Conservation (phyloP, 2,329 filamentous ascomycete species). For the Thelonectria rubi region DNA sequence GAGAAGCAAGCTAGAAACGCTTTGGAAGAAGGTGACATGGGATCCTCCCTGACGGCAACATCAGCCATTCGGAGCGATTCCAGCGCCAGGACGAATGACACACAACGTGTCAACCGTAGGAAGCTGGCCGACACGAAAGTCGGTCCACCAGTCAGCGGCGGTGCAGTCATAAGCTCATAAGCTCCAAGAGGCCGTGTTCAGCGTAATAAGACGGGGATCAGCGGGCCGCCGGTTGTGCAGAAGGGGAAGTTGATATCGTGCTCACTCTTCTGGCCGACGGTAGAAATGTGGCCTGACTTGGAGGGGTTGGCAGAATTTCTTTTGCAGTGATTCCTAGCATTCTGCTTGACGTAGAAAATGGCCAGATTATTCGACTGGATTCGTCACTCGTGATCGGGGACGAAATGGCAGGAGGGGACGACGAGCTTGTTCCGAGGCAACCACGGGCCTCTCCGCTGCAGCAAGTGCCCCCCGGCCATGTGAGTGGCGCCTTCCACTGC, state of each 20-base stretch:
- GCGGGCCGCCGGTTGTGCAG: constrained; percentile 8
- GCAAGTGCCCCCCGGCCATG: too few species aligned
- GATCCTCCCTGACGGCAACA: background rate
- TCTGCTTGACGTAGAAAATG: background rate
- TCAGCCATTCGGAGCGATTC: constrained; percentile 14
- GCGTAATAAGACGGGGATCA: constrained; percentile 4
- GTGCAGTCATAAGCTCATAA: constrained; percentile 15
- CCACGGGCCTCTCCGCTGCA: constrained; percentile 6
- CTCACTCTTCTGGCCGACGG: background rate
- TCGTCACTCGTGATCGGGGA: background rate
- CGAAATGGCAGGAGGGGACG: constrained; percentile 13
- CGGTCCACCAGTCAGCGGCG: background rate
- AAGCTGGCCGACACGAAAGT: background rate
- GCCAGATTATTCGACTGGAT: background rate
- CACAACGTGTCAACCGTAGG: background rate
- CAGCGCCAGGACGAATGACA: background rate
- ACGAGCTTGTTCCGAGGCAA: constrained; percentile 9
- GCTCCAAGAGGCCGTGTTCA: background rate
- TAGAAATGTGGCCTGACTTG: constrained; percentile 2
- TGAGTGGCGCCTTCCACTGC: background rate
- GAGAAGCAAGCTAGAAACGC: background rate
- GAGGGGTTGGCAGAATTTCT: background rate
- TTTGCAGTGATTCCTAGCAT: background rate
- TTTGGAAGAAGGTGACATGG: background rate
- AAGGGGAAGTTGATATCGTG: constrained; percentile 21